A percentile compares a stretch with the other conserved stretches of the same genome.
phyloP scores from a whole-genome alignment of 169 alveolate species.

The Cryptosporidium andersoni region DNA sequence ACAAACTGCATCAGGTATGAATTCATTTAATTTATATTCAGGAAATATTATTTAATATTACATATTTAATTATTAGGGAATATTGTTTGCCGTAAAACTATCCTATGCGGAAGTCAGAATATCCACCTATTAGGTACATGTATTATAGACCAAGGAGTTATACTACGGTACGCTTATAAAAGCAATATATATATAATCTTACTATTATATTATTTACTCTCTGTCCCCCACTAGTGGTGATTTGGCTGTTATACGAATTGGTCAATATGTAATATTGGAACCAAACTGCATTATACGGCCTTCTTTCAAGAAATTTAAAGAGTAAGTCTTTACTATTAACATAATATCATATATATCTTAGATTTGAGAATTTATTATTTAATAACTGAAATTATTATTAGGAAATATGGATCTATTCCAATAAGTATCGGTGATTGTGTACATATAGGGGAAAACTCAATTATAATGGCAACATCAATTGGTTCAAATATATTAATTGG shows the following conservation, averaged over 20 bases:
- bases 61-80: slow-evolving; percentile 49
- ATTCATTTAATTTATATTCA: background rate
- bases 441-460: slow-evolving; percentile 81
- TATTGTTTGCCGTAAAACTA: slow-evolving; percentile 71
- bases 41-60: background rate
- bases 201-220: background rate
- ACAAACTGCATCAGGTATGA: slow-evolving; percentile 69
- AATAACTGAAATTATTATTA: too few species aligned
- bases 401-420: slow-evolving; percentile 70
- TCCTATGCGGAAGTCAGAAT: slow-evolving; percentile 75
- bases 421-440: slow-evolving; percentile 82
- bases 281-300: slow-evolving; percentile 81
- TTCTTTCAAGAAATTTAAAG: slow-evolving; percentile 73
- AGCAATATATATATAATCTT: background rate
- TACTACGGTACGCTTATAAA: slow-evolving; percentile 37
- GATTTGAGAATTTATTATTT: too few species aligned
- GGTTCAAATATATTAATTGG: slow-evolving; percentile 86
- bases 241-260: slow-evolving; percentile 79
- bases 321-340: too few species aligned
- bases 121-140: slow-evolving; percentile 73
- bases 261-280: slow-evolving; percentile 78
- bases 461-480: slow-evolving; percentile 79
- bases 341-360: too few species aligned
- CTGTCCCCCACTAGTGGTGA: slow-evolving; percentile 77
- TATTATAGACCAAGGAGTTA: slow-evolving; percentile 60